Evolutionary conservation across 2,329 filamentous ascomycete species (phyloP).

Genomic region (Alternaria conjuncta): DNA sequence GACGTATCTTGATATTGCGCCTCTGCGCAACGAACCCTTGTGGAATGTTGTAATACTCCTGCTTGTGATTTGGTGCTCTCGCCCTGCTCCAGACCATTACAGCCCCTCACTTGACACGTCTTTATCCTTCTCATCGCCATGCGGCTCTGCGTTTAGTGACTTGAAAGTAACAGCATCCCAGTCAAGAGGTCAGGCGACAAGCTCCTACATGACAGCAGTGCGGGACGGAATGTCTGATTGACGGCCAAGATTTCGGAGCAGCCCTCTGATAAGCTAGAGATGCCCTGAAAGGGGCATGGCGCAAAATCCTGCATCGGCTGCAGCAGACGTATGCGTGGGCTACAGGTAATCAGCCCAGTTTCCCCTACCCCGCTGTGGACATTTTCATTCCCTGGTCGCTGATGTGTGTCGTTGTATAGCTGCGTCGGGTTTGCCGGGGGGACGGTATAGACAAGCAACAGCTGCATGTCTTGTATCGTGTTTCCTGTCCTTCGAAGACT

Average conservation of each 20-base stretch:
- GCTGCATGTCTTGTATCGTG: background rate
- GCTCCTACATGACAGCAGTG: conserved; percentile 20
- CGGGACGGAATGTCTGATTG: conserved; percentile 5
- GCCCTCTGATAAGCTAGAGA: conserved; percentile 41
- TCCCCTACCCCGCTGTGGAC: conserved; percentile 38
- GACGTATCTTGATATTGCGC: too few species aligned
- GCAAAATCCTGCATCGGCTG: conserved; percentile 37
- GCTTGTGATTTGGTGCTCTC: conserved; percentile 15
- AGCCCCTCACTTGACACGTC: conserved; percentile 17
- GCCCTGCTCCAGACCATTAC: conserved; percentile 8
- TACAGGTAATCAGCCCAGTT: conserved; percentile 23
- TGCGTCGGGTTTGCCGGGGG: background rate
- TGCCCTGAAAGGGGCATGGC: conserved; percentile 23
- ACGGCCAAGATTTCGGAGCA: conserved; percentile 14
- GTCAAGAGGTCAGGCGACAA: conserved; percentile 36
- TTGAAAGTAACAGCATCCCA: conserved; percentile 11
- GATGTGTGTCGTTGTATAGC: conserved; percentile 9
- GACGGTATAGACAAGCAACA: background rate
- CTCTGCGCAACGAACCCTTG: background rate
- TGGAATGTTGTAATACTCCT: conserved; percentile 3
- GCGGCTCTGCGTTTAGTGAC: conserved; percentile 41
- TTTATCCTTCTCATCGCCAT: conserved; percentile 37
- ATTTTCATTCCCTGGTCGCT: conserved; percentile 17
- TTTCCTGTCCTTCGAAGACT: background rate
- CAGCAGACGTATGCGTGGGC: conserved; percentile 27